A percentile compares a stretch with the other conserved stretches of the same genome.
These are phyloP conservation scores for Quillaja saponaria DNA, from an alignment of 306 rosid genomes.

Conservation along the genomic window DNA sequence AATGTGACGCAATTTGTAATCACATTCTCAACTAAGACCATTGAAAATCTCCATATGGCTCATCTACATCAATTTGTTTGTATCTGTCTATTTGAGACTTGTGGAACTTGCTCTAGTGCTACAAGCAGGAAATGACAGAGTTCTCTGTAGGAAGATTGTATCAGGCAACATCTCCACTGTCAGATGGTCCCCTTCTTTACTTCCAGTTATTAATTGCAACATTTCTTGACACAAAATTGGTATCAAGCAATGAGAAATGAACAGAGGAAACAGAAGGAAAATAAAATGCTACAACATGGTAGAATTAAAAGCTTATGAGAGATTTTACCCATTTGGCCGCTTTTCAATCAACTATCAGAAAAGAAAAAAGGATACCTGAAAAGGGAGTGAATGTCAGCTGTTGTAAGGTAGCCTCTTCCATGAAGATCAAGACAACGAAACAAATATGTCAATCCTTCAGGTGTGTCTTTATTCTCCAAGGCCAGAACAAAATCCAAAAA, in stretches of 20 bases:
- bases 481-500: slow-evolving; percentile 95
- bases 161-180: slow-evolving; percentile 71
- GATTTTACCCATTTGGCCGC: too few relatives aligned
- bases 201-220: slow-evolving; percentile 50
- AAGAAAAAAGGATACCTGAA: slow-evolving; percentile 62
- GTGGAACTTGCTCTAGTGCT: slow-evolving; percentile 62
- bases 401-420: slow-evolving; percentile 89
- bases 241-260: background rate
- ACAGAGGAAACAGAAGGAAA: slow-evolving; percentile 6
- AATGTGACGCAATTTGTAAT: background rate
- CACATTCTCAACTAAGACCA: slow-evolving; percentile 4
- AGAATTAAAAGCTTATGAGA: too few relatives aligned
- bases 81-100: slow-evolving; percentile 67
- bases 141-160: slow-evolving; percentile 77
- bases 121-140: slow-evolving; percentile 81
- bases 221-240: background rate
- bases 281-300: background rate
- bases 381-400: slow-evolving; percentile 93
- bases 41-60: background rate
- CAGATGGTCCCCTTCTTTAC: slow-evolving; percentile 90
- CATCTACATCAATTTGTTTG: slow-evolving; percentile 31
- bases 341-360: background rate
- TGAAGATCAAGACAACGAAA: slow-evolving; percentile 97
- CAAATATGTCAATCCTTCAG: slow-evolving; percentile 93
- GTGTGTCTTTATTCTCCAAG: slow-evolving; percentile 95